These are phyloP conservation scores for Biscogniauxia marginata DNA, from an alignment of 2,329 filamentous ascomycete genomes.

Conservation along the genomic window DNA sequence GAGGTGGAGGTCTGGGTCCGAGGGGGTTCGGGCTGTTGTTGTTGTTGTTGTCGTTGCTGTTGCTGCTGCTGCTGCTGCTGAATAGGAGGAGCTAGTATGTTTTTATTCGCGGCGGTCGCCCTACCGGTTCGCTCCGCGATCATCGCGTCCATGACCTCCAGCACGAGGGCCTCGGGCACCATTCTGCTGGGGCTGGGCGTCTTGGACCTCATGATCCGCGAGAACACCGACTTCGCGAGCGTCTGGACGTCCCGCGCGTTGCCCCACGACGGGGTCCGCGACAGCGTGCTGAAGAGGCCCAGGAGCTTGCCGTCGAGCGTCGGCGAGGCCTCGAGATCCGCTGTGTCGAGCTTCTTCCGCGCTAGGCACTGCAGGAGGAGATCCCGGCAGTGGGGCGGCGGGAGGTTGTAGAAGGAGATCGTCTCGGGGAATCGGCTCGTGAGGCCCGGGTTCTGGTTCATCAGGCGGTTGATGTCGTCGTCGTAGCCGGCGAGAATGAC, in stretches of 20 bases:
- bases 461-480: constrained; percentile 61
- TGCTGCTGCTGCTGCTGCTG: background rate
- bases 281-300: constrained; percentile 34
- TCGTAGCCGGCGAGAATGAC: constrained; percentile 70
- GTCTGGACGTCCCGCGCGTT: constrained; percentile 63
- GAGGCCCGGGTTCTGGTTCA: constrained; percentile 61
- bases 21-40: background rate
- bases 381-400: constrained; percentile 41
- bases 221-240: constrained; percentile 51
- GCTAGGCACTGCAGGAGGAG: constrained; percentile 38
- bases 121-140: constrained; percentile 13
- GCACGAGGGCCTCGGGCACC: constrained; percentile 11
- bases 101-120: no score
- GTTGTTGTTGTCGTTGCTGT: background rate
- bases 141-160: constrained; percentile 13
- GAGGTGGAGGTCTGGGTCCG: background rate
- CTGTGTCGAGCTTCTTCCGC: constrained; percentile 31
- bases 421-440: constrained; percentile 64
- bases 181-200: constrained; percentile 1
- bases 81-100: background rate
- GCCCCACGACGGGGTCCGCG: constrained; percentile 55
- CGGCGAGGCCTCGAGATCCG: constrained; percentile 8
- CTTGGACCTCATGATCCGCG: constrained; percentile 34
- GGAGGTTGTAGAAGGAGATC: constrained; percentile 53
- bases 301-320: constrained; percentile 16